These are phyloP conservation scores for Hanseniaspora hatyaiensis DNA, from an alignment of 805 yeast species.

Conservation along the genomic window DNA sequence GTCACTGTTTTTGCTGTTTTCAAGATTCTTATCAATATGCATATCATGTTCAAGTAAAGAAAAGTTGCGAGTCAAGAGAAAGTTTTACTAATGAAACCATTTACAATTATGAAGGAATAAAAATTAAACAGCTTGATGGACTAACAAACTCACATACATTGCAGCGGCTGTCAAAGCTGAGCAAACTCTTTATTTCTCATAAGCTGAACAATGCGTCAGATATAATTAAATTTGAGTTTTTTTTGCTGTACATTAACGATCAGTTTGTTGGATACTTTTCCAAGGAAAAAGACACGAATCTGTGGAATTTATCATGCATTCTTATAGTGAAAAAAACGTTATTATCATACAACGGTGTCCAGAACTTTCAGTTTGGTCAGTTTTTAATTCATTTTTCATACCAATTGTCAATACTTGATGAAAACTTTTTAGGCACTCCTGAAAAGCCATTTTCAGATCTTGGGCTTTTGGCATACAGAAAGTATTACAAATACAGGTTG, in stretches of 20 bases:
- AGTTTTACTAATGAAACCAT: constrained; percentile 76
- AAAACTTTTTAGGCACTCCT: constrained; percentile 69
- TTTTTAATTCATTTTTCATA: constrained; percentile 84
- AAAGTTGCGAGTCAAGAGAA: constrained; percentile 63
- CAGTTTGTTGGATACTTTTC: constrained; percentile 92
- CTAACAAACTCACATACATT: constrained; percentile 69
- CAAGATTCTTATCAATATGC: constrained; percentile 33
- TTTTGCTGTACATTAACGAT: constrained; percentile 58
- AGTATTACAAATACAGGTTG: constrained; percentile 68
- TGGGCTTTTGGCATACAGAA: constrained; percentile 74
- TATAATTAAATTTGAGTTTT: constrained; percentile 41
- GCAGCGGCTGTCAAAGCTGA: constrained; percentile 78
- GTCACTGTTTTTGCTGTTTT: constrained; percentile 4
- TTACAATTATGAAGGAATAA: constrained; percentile 34
- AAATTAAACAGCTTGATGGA: constrained; percentile 90
- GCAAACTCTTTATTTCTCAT: constrained; percentile 79
- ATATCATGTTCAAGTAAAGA: constrained; percentile 56
- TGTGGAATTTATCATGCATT: constrained; percentile 78
- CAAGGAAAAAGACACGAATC: constrained; percentile 61
- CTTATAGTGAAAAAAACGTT: constrained; percentile 36
- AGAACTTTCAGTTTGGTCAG: constrained; percentile 80
- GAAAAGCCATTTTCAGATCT: constrained; percentile 86
- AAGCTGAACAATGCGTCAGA: constrained; percentile 45
- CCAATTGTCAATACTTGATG: constrained; percentile 60
- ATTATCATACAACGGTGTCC: constrained; percentile 56